Conservation (phyloP, 805 yeast species). For the Starmerella geochares region DNA sequence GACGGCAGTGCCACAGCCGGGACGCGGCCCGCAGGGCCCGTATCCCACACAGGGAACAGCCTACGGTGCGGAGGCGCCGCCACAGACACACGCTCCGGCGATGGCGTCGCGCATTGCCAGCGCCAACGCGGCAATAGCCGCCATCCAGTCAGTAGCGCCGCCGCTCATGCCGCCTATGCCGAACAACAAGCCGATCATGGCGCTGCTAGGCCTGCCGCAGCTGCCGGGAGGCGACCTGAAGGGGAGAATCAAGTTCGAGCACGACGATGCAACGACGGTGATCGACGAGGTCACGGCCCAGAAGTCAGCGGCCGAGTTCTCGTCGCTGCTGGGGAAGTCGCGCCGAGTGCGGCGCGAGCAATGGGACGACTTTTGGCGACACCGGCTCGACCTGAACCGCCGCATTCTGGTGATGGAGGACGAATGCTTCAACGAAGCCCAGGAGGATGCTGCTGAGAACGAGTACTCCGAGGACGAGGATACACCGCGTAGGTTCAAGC, state of each 20-base stretch:
- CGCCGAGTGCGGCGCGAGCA: constrained; percentile 27
- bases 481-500: constrained; percentile 14
- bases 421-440: constrained; percentile 24
- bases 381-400: constrained; percentile 21
- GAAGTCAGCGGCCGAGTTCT: constrained; percentile 23
- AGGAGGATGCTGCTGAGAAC: constrained; percentile 19
- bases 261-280: constrained; percentile 9
- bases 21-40: neutral
- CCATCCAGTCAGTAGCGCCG: constrained; percentile 23
- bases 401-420: constrained; percentile 21
- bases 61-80: neutral
- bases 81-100: constrained; percentile 9
- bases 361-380: constrained; percentile 32
- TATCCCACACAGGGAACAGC: neutral
- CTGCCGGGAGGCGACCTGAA: constrained; percentile 26
- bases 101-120: constrained; percentile 21
- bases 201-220: constrained; percentile 20
- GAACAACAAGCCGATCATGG: constrained; percentile 19
- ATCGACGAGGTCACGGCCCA: constrained; percentile 27
- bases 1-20: neutral
- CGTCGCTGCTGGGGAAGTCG: constrained; percentile 25
- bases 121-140: constrained; percentile 24
- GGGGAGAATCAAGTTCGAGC: constrained; percentile 19
- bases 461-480: constrained; percentile 24
- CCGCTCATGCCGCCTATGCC: constrained; percentile 21